Evolutionary conservation across 2,329 filamentous ascomycete species (phyloP), one percentile per base, ranked within the genome.

Genomic region (Venturia oleaginea): DNA sequence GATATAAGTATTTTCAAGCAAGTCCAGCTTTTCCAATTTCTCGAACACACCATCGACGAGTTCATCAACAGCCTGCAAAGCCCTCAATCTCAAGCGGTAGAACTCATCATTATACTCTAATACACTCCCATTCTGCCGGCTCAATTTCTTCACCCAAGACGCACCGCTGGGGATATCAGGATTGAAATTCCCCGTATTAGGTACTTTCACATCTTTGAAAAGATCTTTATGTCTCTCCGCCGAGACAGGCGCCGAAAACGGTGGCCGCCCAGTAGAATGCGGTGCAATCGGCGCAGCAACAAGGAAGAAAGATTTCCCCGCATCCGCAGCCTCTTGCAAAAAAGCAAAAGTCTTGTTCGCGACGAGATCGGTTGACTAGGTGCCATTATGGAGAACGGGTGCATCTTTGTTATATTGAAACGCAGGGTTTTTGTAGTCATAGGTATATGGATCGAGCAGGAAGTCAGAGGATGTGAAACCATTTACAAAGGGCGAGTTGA

Each of bases 171-270:
- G 73, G 69, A 76, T 17, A 6, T 84, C 79, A 0, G 87, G 86
- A 68, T 91, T 91, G 73, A 90, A 91, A 70, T 85, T 84, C 0
- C 78, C 75, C 0, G 81, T 85, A 10, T 88, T 77, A 0, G 88
- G 88, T 0, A 89, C 81, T 24, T 77, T 81, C 0, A 78, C 80
- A 37, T 83, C 80, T 2, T 79, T 71, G 70, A 90, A 91, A 0
- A 90, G 78, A 70, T 87, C 73, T 46, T 79, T 76, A 67, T 91
- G 87, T 55, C 86, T 78, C 48, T 84, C 76, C 0, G 85, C 80
- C 0, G 86, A 80, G 17, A 88, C 77, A 0, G 86, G 85, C 0
- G 78, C 77, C 4, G 78, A 76, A n/a, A 55, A 55, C 70, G 67
- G 65, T 22, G 34, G 51, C 32, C 4, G 4, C 7, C 62, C 30